Percentiles rank a stretch among this genome's conserved stretches.
These are phyloP conservation scores for Actinomucor elegans DNA, from an alignment of 371 early-diverging fungal species.

Conservation along the genomic window DNA sequence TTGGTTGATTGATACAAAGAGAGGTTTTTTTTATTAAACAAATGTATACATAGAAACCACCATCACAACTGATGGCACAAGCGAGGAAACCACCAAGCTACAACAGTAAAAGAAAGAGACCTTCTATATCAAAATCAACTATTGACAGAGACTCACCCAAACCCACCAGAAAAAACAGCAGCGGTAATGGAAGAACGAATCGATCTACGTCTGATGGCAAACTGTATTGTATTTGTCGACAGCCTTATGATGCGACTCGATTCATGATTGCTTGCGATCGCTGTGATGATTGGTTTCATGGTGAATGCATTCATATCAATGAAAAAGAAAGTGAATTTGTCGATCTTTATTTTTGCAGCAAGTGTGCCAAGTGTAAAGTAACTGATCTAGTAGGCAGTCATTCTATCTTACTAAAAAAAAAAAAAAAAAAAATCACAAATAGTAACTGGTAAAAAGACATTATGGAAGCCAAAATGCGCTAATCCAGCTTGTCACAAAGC, in stretches of 20 bases:
- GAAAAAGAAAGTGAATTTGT: slow-evolving; percentile 59
- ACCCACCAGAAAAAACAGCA: too few relatives aligned
- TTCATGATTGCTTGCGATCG: slow-evolving; percentile 70
- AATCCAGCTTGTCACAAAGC: slow-evolving; percentile 43
- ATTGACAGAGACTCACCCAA: not conserved
- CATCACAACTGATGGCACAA: too few relatives aligned
- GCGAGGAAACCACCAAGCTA: too few relatives aligned
- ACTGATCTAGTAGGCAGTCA: not conserved
- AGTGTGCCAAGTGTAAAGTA: slow-evolving; percentile 51
- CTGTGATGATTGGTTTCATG: slow-evolving; percentile 70
- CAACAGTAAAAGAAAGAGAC: slow-evolving; percentile 16
- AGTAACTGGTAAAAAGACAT: slow-evolving; percentile 49
- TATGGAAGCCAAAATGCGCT: slow-evolving; percentile 51
- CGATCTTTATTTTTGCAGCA: slow-evolving; percentile 58
- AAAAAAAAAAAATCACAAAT: not conserved
- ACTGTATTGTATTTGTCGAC: slow-evolving; percentile 58
- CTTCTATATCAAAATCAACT: not conserved
- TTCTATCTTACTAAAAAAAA: not conserved
- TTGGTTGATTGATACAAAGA: too few relatives aligned
- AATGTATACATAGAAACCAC: too few relatives aligned
- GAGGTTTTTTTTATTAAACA: too few relatives aligned
- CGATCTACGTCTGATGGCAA: not conserved
- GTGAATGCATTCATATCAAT: slow-evolving; percentile 62
- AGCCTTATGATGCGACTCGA: slow-evolving; percentile 49
- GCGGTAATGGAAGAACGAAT: too few relatives aligned